Evolutionary conservation across 257 asterid species (phyloP), one percentile per base, ranked within the genome.

Genomic region (Fraxinus excelsior): DNA sequence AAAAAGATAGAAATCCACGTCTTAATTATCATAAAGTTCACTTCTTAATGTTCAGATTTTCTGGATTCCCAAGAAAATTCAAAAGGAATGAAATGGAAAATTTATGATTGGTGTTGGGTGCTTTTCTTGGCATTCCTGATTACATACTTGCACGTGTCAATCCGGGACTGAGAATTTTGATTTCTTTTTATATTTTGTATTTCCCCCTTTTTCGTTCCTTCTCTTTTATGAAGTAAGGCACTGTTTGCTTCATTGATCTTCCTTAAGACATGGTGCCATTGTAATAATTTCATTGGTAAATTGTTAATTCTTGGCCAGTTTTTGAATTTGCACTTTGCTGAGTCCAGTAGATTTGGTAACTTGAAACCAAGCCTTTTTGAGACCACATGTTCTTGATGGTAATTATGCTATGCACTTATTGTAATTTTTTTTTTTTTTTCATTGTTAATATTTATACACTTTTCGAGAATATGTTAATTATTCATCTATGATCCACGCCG

Each of bases 141-240:
- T 40, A 40, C 46, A 10, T 40, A 40, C 46, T 40, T 40, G 46
- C 46, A 44, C n/a, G 56, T 46, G 40, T 65, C 65, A 12, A 28
- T 72, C 65, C 23, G 28, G 2, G 49, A 53, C 66, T 62, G 77
- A 75, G 32, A 67, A 40, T 65, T 44, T 74, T 66, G 70, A 1
- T 2, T 73, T 40, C 29, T 42, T 65, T 4, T 72, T 53, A 16
- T 70, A 8, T 70, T 26, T 40, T 40, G 14, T 40, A 40, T 40
- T 10, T 40, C 46, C 14, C 14, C 46, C 46, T 11, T 9, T 10
- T 40, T 40, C 46, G 8, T 40, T 40, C 46, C 46, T 40, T 9
- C 46, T 9, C 46, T 38, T 40, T 40, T 40, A 40, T 40, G 16
- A 10, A 40, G 46, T 40, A 9, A 40, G 46, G 14, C 16, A 40